Percentiles rank a stretch among this genome's conserved stretches.
These are phyloP conservation scores for Durotheca rogersii DNA, from an alignment of 495 filamentous ascomycete species.

Conservation along the genomic window DNA sequence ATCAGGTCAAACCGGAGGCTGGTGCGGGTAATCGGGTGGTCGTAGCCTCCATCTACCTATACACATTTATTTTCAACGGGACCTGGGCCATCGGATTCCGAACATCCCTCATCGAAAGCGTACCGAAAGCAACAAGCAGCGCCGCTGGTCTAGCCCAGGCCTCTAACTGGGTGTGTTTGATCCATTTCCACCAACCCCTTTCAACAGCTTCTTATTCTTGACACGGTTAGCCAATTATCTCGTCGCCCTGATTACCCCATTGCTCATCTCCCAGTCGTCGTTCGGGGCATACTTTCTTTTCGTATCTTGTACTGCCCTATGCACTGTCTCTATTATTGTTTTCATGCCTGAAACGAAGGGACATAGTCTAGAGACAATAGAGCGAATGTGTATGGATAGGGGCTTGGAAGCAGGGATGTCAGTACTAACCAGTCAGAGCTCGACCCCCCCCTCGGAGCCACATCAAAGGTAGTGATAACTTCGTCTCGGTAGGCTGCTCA, in stretches of 20 bases:
- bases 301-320: slow-evolving; percentile 49
- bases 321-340: slow-evolving; percentile 51
- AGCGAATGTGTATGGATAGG: too few species aligned
- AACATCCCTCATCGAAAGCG: slow-evolving; percentile 58
- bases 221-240: slow-evolving; percentile 64
- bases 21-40: slow-evolving; percentile 59
- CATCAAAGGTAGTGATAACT: too few species aligned
- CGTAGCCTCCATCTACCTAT: slow-evolving; percentile 52
- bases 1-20: slow-evolving; percentile 43
- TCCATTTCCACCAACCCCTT: too few species aligned
- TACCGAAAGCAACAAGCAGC: slow-evolving; percentile 54
- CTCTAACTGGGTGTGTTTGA: slow-evolving; percentile 19
- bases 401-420: too few species aligned
- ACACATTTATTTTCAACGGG: slow-evolving; percentile 35
- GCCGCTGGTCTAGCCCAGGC: slow-evolving; percentile 51
- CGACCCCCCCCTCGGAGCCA: too few species aligned
- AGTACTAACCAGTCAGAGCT: too few species aligned
- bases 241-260: slow-evolving; percentile 64
- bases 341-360: slow-evolving; percentile 66
- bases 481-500: too few species aligned
- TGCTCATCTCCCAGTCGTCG: slow-evolving; percentile 56
- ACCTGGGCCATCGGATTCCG: slow-evolving; percentile 58
- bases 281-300: slow-evolving; percentile 65
- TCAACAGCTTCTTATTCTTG: too few species aligned
- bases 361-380: slow-evolving; percentile 52